A percentile compares a stretch with the other conserved stretches of the same genome.
Evolutionary conservation across 306 rosid genomes (phyloP).

Genomic region (Oxytropis ochrocephala): DNA sequence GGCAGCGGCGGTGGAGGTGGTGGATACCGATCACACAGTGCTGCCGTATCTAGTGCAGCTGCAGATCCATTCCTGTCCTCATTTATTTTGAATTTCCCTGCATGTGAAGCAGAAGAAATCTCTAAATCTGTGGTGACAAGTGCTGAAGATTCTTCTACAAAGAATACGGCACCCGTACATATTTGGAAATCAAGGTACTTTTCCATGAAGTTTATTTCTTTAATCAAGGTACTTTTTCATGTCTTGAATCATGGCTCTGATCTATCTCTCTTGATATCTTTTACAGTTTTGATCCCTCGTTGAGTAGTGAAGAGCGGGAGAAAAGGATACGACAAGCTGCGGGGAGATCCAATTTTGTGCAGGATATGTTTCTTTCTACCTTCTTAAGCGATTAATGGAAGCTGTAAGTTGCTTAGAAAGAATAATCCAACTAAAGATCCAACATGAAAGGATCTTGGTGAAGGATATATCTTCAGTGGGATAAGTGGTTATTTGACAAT

Average conservation of each 20-base stretch:
- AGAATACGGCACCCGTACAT: constrained; percentile 43
- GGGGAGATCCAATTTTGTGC: constrained; percentile 86
- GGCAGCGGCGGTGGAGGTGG: constrained; percentile 39
- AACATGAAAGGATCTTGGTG: constrained; percentile 27
- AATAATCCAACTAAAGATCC: constrained; percentile 28
- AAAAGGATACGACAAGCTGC: constrained; percentile 70
- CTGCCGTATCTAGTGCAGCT: constrained; percentile 48
- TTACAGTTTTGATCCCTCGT: constrained; percentile 79
- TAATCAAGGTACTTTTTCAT: constrained; percentile 46
- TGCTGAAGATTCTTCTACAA: constrained; percentile 56
- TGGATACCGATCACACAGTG: constrained; percentile 52
- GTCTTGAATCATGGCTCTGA: not conserved
- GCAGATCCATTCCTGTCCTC: constrained; percentile 87
- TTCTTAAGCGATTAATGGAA: constrained; percentile 50
- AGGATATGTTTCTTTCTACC: constrained; percentile 69
- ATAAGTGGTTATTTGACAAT: constrained; percentile 24
- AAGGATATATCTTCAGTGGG: constrained; percentile 30
- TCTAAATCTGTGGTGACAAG: constrained; percentile 70
- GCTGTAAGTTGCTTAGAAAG: constrained; percentile 27
- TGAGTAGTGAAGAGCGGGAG: constrained; percentile 84
- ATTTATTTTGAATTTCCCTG: constrained; percentile 76
- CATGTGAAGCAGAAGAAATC: constrained; percentile 82
- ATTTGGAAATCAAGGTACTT: constrained; percentile 90
- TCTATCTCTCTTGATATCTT: not conserved
- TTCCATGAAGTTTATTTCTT: not conserved